These are phyloP conservation scores for Colletotrichum ledebouriae DNA, from an alignment of 2,329 filamentous ascomycete genomes.

Conservation along the genomic window DNA sequence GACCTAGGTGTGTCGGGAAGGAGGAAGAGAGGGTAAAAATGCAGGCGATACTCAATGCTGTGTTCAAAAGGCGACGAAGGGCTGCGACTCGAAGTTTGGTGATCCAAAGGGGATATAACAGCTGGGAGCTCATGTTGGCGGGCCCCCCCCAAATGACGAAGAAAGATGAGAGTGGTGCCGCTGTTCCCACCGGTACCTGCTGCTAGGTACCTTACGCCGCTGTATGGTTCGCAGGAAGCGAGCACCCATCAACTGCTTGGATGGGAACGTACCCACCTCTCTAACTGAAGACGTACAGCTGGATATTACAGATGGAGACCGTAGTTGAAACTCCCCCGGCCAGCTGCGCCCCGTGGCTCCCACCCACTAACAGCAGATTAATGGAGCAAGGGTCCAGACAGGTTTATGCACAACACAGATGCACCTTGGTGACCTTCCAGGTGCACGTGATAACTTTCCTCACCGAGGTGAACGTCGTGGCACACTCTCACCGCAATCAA, in stretches of 20 bases:
- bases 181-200: constrained; percentile 8
- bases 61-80: constrained; percentile 31
- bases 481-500: not conserved
- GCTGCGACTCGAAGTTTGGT: constrained; percentile 30
- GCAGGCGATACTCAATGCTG: constrained; percentile 36
- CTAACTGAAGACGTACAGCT: constrained; percentile 13
- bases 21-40: constrained; percentile 13
- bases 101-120: constrained; percentile 41
- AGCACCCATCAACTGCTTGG: constrained; percentile 20
- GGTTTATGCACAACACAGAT: constrained; percentile 36
- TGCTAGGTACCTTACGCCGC: constrained; percentile 10
- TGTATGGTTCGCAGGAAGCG: constrained; percentile 8
- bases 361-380: constrained; percentile 18
- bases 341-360: constrained; percentile 39
- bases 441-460: constrained; percentile 22
- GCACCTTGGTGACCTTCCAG: constrained; percentile 1
- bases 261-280: constrained; percentile 32
- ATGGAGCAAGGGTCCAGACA: constrained; percentile 33
- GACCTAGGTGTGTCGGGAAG: constrained; percentile 3
- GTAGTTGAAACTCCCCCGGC: constrained; percentile 35
- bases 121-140: constrained; percentile 36
- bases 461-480: constrained; percentile 20
- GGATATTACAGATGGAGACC: constrained; percentile 31
- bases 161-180: constrained; percentile 31
- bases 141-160: constrained; percentile 31